phyloP scores from a whole-genome alignment of 352 stramenopile genomes.

The Globisporangium perplexum region DNA sequence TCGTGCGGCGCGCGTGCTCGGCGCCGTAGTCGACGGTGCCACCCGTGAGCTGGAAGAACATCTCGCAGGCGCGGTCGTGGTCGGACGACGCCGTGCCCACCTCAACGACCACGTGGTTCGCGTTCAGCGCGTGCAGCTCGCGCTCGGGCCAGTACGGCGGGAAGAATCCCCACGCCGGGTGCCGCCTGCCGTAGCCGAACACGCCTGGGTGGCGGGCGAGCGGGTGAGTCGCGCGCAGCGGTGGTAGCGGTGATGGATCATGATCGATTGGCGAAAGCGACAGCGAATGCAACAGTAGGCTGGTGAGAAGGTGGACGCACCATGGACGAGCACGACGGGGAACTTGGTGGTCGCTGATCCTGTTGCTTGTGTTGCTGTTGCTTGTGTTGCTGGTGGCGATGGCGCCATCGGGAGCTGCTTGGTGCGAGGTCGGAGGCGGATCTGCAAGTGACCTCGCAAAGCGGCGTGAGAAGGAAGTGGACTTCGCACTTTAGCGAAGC shows the following conservation, averaged over 20 bases:
- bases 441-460: too few relatives aligned
- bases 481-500: too few relatives aligned
- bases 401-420: neutral
- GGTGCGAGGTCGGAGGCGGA: too few relatives aligned
- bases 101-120: slow-evolving; percentile 56
- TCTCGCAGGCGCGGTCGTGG: slow-evolving; percentile 61
- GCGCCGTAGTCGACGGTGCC: slow-evolving; percentile 60
- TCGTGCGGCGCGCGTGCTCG: slow-evolving; percentile 23
- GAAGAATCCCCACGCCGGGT: slow-evolving; percentile 38
- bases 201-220: slow-evolving; percentile 20
- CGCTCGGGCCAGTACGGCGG: slow-evolving; percentile 54
- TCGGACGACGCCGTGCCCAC: slow-evolving; percentile 57
- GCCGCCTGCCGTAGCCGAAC: slow-evolving; percentile 46
- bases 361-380: slow-evolving; percentile 3
- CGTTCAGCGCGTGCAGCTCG: slow-evolving; percentile 34
- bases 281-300: neutral
- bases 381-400: slow-evolving; percentile 4
- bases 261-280: neutral
- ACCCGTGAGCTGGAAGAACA: slow-evolving; percentile 59
- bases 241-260: neutral
- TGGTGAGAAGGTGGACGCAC: slow-evolving; percentile 12
- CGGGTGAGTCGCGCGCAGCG: too few relatives aligned
- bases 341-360: slow-evolving; percentile 6
- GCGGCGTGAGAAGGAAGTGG: too few relatives aligned
- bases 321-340: slow-evolving; percentile 63